Evolutionary conservation across 768 basidiomycete genomes (phyloP).

Genomic region (Psilocybe azurescens): DNA sequence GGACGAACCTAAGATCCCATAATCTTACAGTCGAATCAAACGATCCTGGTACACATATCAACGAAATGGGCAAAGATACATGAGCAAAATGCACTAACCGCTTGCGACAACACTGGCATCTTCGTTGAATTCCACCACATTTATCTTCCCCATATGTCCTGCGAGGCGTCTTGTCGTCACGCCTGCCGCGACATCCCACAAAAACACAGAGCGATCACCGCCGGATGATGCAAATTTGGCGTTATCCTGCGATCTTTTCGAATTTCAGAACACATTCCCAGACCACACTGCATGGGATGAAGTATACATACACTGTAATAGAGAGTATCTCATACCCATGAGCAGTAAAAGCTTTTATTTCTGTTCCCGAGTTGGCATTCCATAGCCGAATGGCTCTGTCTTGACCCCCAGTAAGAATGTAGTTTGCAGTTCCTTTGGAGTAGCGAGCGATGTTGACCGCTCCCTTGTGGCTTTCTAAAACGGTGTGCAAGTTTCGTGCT

Average conservation of each 20-base stretch:
- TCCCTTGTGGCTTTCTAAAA: slow-evolving; percentile 74
- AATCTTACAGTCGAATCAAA: slow-evolving; percentile 90
- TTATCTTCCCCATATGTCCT: slow-evolving; percentile 91
- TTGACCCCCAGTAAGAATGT: slow-evolving; percentile 92
- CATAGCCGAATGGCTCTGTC: slow-evolving; percentile 90
- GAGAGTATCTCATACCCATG: slow-evolving; percentile 97
- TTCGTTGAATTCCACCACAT: slow-evolving; percentile 88
- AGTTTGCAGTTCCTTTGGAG: slow-evolving; percentile 86
- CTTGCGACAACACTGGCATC: slow-evolving; percentile 89
- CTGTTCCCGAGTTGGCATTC: slow-evolving; percentile 86
- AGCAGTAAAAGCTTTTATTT: slow-evolving; percentile 89
- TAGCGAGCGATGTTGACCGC: slow-evolving; percentile 92
- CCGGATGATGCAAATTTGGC: slow-evolving; percentile 92
- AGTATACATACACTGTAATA: slow-evolving; percentile 74
- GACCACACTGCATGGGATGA: not conserved
- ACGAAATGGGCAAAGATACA: slow-evolving; percentile 7
- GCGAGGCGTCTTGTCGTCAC: slow-evolving; percentile 81
- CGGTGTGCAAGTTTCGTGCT: slow-evolving; percentile 65
- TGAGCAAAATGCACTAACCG: slow-evolving; percentile 50
- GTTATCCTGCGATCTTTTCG: slow-evolving; percentile 85
- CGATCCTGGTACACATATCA: slow-evolving; percentile 64
- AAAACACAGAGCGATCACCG: slow-evolving; percentile 90
- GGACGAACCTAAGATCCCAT: slow-evolving; percentile 86
- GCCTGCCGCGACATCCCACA: slow-evolving; percentile 95
- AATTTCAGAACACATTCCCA: not conserved